These are phyloP conservation scores for Aspergillus glaucus DNA, from an alignment of 2,329 filamentous ascomycete species.

Conservation along the genomic window DNA sequence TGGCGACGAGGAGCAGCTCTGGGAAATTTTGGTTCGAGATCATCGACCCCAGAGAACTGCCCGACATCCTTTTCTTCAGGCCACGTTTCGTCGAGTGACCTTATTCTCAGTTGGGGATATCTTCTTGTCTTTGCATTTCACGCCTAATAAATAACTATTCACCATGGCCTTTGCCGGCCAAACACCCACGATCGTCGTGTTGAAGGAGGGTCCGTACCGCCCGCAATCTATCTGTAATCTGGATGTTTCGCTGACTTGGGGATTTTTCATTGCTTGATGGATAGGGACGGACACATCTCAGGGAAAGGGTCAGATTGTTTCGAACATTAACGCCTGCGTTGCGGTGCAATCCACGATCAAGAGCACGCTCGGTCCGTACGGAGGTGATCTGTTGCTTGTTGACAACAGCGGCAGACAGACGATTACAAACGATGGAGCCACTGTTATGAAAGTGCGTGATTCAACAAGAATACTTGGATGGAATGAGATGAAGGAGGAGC, in stretches of 20 bases:
- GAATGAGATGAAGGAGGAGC: neutral
- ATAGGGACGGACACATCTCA: conserved; percentile 94
- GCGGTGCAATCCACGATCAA: conserved; percentile 95
- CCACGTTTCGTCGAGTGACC: conserved; percentile 15
- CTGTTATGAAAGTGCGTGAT: conserved; percentile 86
- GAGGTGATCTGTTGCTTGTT: conserved; percentile 91
- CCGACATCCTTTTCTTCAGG: conserved; percentile 15
- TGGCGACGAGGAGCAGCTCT: conserved; percentile 29
- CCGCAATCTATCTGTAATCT: conserved; percentile 15
- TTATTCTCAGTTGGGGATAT: conserved; percentile 13
- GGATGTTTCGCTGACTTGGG: conserved; percentile 21
- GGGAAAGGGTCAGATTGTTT: conserved; percentile 91
- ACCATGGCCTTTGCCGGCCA: conserved; percentile 94
- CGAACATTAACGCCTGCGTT: conserved; percentile 97
- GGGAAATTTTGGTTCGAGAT: conserved; percentile 38
- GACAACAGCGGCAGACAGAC: conserved; percentile 94
- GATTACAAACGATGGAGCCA: conserved; percentile 98
- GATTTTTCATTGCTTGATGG: conserved; percentile 7
- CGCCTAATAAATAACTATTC: conserved; percentile 10
- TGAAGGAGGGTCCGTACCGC: conserved; percentile 77
- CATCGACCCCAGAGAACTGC: conserved; percentile 27
- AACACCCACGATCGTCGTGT: conserved; percentile 94
- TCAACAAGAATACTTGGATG: neutral
- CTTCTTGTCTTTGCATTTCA: conserved; percentile 11
- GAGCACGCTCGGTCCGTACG: conserved; percentile 91